Evolutionary conservation across 768 basidiomycete species (phyloP).

Genomic region (Myochromella boudieri): DNA sequence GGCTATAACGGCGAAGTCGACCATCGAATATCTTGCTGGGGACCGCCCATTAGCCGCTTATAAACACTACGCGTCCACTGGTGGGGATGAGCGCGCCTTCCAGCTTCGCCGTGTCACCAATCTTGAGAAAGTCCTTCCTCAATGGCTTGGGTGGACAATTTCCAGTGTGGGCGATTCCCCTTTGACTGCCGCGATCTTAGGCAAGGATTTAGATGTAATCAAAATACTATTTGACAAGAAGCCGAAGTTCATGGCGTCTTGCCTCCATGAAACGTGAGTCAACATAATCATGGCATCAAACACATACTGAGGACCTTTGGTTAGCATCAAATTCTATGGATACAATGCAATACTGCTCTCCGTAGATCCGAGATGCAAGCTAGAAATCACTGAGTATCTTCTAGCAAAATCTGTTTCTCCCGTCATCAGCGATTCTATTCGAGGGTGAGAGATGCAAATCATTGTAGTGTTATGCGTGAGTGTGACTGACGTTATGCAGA

Average conservation of each 20-base stretch:
- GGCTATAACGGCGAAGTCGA: constrained; percentile 34
- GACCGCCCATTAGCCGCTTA: constrained; percentile 51
- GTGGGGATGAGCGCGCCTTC: constrained; percentile 41
- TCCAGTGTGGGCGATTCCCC: constrained; percentile 52
- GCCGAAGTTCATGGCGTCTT: constrained; percentile 38
- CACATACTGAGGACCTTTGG: constrained; percentile 4
- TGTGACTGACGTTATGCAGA: constrained; percentile 26
- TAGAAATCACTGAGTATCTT: constrained; percentile 48
- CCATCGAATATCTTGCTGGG: constrained; percentile 48
- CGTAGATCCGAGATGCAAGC: constrained; percentile 25
- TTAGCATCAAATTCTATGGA: constrained; percentile 45
- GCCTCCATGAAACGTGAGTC: constrained; percentile 46
- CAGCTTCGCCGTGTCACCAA: constrained; percentile 37
- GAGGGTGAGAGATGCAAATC: constrained; percentile 42
- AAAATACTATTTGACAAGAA: constrained; percentile 45
- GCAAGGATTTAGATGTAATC: constrained; percentile 34
- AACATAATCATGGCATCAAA: neutral
- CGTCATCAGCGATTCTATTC: constrained; percentile 38
- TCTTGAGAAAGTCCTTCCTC: constrained; percentile 40
- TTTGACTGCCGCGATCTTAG: constrained; percentile 42
- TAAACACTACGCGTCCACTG: constrained; percentile 43
- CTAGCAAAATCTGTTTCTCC: constrained; percentile 46
- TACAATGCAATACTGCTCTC: constrained; percentile 48
- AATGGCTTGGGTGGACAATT: constrained; percentile 50
- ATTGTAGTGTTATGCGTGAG: neutral